A percentile compares a stretch with the other conserved stretches of the same genome.
Evolutionary conservation across 805 yeast species (phyloP).

Genomic region (Wickerhamomyces hampshirensis): DNA sequence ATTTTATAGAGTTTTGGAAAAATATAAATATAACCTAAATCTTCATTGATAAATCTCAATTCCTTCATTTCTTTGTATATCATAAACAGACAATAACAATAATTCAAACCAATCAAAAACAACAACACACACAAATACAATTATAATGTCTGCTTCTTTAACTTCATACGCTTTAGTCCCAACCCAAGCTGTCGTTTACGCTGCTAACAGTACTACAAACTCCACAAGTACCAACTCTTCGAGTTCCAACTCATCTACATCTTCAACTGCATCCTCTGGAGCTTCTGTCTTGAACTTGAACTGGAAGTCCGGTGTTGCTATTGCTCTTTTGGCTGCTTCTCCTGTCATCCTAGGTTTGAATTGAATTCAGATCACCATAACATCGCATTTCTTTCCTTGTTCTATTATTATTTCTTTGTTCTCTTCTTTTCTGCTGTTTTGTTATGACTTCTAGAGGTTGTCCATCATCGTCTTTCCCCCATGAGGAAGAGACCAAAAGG

Average conservation of each 20-base stretch:
- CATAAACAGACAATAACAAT: too few relatives aligned
- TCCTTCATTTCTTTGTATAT: too few relatives aligned
- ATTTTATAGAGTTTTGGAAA: too few relatives aligned
- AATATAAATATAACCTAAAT: too few relatives aligned
- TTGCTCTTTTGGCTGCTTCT: slow-evolving; percentile 34
- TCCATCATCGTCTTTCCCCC: too few relatives aligned
- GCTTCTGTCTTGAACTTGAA: slow-evolving; percentile 30
- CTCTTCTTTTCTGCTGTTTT: neutral
- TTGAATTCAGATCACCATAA: slow-evolving; percentile 8
- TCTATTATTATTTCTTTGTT: slow-evolving; percentile 1
- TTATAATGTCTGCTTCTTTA: slow-evolving; percentile 18
- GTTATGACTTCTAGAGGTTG: neutral
- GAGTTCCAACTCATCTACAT: slow-evolving; percentile 7
- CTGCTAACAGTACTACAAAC: slow-evolving; percentile 18
- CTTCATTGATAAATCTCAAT: too few relatives aligned
- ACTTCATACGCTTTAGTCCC: slow-evolving; percentile 25
- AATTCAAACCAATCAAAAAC: too few relatives aligned
- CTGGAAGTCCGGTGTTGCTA: slow-evolving; percentile 36
- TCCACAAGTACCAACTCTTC: slow-evolving; percentile 4
- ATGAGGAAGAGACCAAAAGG: too few relatives aligned
- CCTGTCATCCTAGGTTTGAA: slow-evolving; percentile 30
- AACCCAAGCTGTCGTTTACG: slow-evolving; percentile 25
- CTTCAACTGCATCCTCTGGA: slow-evolving; percentile 27
- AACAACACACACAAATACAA: slow-evolving; percentile 3
- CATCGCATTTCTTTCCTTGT: slow-evolving; percentile 2